Evolutionary conservation across 106 monocot genomes (phyloP).

Genomic region (Apostasia ramifera): DNA sequence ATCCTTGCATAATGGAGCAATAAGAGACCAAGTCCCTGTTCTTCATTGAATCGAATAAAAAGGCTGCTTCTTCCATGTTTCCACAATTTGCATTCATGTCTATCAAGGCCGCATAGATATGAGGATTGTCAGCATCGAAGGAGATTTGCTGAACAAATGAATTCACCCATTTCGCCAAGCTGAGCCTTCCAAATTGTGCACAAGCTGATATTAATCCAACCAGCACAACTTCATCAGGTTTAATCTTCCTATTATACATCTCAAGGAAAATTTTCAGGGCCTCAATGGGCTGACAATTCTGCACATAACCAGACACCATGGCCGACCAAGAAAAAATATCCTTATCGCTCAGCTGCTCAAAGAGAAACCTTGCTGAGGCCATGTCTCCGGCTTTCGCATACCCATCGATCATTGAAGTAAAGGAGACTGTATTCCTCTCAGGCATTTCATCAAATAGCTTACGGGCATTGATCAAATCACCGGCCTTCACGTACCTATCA

Average conservation of each 20-base stretch:
- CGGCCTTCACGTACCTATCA: constrained; percentile 52
- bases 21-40: constrained; percentile 47
- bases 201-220: constrained; percentile 74
- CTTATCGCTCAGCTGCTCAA: constrained; percentile 28
- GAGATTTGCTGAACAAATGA: constrained; percentile 18
- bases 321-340: constrained; percentile 70
- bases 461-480: constrained; percentile 39
- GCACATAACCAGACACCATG: constrained; percentile 69
- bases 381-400: constrained; percentile 68
- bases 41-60: constrained; percentile 45
- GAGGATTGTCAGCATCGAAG: constrained; percentile 23
- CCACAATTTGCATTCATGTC: constrained; percentile 93
- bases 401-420: constrained; percentile 55
- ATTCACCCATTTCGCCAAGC: constrained; percentile 53
- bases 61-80: constrained; percentile 50
- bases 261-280: constrained; percentile 61
- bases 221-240: constrained; percentile 50
- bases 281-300: constrained; percentile 45
- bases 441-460: constrained; percentile 59
- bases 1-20: constrained; percentile 80
- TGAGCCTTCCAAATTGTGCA: constrained; percentile 43
- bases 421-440: constrained; percentile 40
- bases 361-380: constrained; percentile 44
- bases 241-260: constrained; percentile 27
- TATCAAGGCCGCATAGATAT: constrained; percentile 39